These are phyloP conservation scores for Allantophomopsis cytisporea DNA, from an alignment of 2,329 filamentous ascomycete species.

Conservation along the genomic window DNA sequence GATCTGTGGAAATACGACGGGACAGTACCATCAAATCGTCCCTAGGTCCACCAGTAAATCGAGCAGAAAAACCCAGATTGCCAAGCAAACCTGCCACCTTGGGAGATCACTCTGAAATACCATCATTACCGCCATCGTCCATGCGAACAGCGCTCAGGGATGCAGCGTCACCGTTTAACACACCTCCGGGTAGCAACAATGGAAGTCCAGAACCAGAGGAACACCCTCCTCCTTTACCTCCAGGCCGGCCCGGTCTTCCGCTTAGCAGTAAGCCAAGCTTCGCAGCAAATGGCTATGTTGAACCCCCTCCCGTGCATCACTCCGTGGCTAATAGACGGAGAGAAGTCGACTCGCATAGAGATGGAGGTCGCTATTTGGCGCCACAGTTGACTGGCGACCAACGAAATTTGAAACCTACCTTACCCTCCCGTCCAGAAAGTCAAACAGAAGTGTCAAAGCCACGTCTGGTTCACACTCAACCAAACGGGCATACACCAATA, in stretches of 20 bases:
- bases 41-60: conserved; percentile 40
- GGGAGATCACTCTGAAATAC: conserved; percentile 18
- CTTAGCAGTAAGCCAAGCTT: conserved; percentile 22
- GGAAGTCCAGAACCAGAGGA: conserved; percentile 40
- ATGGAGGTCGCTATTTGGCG: conserved; percentile 21
- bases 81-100: conserved; percentile 17
- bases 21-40: conserved; percentile 21
- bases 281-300: conserved; percentile 21
- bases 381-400: conserved; percentile 28
- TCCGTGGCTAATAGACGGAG: conserved; percentile 28
- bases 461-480: conserved; percentile 1
- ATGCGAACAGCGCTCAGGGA: conserved; percentile 5
- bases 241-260: conserved; percentile 34
- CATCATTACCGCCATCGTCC: conserved; percentile 9
- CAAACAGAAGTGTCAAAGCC: no score
- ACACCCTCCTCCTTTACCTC: conserved; percentile 33
- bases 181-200: conserved; percentile 59
- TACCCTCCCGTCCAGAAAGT: conserved; percentile 31
- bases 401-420: conserved; percentile 21
- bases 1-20: conserved; percentile 43
- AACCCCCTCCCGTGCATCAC: conserved; percentile 39
- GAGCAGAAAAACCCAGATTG: conserved; percentile 65
- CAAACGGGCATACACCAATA: conserved; percentile 1
- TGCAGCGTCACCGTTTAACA: conserved; percentile 66
- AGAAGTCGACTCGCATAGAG: conserved; percentile 26